phyloP scores from a whole-genome alignment of 441 rosid genomes.

The Raphanus hybrid region DNA sequence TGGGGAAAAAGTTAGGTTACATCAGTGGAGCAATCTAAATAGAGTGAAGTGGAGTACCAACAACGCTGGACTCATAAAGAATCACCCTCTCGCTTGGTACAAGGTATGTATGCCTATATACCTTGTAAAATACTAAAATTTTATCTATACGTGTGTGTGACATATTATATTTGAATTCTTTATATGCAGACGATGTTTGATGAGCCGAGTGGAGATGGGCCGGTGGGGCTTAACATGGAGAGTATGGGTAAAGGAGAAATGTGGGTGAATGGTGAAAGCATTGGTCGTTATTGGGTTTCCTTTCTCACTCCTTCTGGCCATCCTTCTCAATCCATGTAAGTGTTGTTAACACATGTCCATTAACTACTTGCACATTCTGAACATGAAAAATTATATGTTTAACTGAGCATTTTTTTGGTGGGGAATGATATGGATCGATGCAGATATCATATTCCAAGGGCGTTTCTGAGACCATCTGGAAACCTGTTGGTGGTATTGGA shows the following conservation, averaged over 20 bases:
- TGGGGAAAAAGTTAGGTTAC: conserved; percentile 55
- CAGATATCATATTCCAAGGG: conserved; percentile 75
- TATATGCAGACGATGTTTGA: conserved; percentile 53
- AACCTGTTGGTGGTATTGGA: conserved; percentile 68
- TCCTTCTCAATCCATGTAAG: conserved; percentile 67
- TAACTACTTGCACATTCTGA: neutral
- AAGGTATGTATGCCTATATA: conserved; percentile 48
- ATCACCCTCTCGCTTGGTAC: conserved; percentile 66
- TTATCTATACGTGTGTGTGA: neutral
- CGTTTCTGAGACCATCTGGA: conserved; percentile 50
- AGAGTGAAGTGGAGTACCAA: conserved; percentile 53
- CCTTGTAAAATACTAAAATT: neutral
- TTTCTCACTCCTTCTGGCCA: conserved; percentile 55
- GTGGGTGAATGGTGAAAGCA: conserved; percentile 72
- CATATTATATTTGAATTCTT: neutral
- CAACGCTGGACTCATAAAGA: conserved; percentile 39
- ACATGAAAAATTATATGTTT: neutral
- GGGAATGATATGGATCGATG: conserved; percentile 19
- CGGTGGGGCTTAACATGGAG: conserved; percentile 55
- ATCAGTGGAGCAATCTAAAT: conserved; percentile 40
- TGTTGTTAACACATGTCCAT: neutral
- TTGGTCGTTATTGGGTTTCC: conserved; percentile 79
- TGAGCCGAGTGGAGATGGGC: conserved; percentile 51
- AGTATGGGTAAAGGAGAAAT: conserved; percentile 76
- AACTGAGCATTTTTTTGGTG: neutral